Conservation (phyloP, 1,284 basidiomycete genomes). For the Leccinum variabile region DNA sequence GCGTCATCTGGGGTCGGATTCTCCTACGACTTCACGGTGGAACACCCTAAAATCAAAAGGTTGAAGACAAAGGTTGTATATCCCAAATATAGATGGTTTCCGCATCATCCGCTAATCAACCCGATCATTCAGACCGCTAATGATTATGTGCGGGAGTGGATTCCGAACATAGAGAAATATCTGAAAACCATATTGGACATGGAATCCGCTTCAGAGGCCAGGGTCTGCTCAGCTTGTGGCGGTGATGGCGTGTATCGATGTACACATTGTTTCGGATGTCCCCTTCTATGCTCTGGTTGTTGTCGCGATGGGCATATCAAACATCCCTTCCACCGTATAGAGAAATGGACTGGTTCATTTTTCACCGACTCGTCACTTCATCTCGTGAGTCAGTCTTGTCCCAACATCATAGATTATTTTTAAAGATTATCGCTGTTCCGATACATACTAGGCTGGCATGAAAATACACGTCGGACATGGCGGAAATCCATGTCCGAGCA, state of each 20-base stretch:
- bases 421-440: no score
- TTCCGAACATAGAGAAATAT: not conserved
- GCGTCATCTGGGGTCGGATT: no score
- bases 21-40: no score
- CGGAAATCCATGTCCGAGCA: not conserved
- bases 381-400: not conserved
- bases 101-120: not conserved
- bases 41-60: no score
- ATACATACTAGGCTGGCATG: not conserved
- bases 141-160: not conserved
- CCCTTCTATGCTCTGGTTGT: not conserved
- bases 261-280: not conserved
- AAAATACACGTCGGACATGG: not conserved
- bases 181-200: not conserved
- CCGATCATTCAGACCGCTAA: not conserved
- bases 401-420: no score
- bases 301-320: not conserved
- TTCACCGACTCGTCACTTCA: not conserved
- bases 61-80: not conserved
- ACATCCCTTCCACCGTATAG: not conserved
- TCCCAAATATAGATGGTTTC: not conserved
- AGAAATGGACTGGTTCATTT: not conserved
- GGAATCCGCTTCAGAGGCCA: not conserved
- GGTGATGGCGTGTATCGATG: not conserved
- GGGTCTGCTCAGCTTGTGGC: not conserved